Conservation (phyloP, 2,329 filamentous ascomycete species). For the Trichoderma breve region DNA sequence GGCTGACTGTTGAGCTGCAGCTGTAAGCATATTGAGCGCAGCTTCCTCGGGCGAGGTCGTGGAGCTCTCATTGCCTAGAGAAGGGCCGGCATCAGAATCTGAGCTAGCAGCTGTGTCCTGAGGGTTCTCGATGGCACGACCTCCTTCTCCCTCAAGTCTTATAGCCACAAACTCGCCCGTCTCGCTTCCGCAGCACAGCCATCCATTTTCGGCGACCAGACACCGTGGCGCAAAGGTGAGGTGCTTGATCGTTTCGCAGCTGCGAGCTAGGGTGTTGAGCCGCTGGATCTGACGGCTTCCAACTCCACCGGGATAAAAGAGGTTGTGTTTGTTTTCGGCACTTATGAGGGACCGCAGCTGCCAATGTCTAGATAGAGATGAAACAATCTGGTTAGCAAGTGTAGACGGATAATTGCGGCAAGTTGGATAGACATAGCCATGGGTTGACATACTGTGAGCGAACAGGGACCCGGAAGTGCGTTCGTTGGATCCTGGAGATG, state of each 20-base stretch:
- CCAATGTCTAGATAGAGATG: slow-evolving; percentile 62
- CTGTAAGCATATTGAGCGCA: slow-evolving; percentile 13
- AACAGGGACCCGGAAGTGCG: slow-evolving; percentile 66
- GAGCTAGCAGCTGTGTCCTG: slow-evolving; percentile 31
- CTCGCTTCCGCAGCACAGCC: slow-evolving; percentile 87
- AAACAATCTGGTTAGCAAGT: not conserved
- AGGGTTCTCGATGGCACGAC: slow-evolving; percentile 26
- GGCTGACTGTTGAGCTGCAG: slow-evolving; percentile 28
- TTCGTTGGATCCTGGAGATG: slow-evolving; percentile 58
- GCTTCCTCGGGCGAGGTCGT: slow-evolving; percentile 5
- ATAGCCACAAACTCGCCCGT: slow-evolving; percentile 84
- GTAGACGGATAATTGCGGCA: not conserved
- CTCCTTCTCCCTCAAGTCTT: slow-evolving; percentile 50
- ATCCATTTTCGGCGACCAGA: slow-evolving; percentile 80
- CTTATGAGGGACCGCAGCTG: slow-evolving; percentile 89
- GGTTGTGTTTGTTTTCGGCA: slow-evolving; percentile 68
- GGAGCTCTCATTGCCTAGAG: not conserved
- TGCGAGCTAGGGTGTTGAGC: slow-evolving; percentile 66
- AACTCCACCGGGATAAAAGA: slow-evolving; percentile 80
- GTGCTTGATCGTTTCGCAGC: slow-evolving; percentile 69
- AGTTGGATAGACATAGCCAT: slow-evolving; percentile 21
- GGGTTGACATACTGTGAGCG: slow-evolving; percentile 57
- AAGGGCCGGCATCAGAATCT: slow-evolving; percentile 26
- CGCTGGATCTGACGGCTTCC: slow-evolving; percentile 65
- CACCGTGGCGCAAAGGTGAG: slow-evolving; percentile 77